Conservation (phyloP, 495 filamentous ascomycete genomes). For the Hyaloscypha finlandica region DNA sequence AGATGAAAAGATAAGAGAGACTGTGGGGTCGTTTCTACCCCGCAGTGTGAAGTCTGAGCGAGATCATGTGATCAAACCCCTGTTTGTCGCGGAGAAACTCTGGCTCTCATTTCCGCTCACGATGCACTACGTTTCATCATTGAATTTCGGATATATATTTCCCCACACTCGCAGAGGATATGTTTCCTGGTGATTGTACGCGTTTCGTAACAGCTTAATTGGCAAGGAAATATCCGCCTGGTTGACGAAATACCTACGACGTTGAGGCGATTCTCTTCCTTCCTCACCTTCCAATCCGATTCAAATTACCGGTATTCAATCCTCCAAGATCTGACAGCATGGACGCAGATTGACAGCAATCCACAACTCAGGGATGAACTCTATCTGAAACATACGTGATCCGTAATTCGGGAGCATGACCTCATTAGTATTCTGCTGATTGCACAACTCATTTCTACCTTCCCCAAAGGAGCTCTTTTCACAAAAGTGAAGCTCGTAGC, state of each 20-base stretch:
- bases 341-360: neutral
- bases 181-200: too few species aligned
- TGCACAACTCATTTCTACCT: neutral
- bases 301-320: neutral
- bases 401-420: neutral
- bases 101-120: neutral
- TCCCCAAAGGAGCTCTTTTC: neutral
- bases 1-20: too few species aligned
- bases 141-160: neutral
- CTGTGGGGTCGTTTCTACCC: too few species aligned
- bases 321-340: neutral
- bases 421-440: neutral
- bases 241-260: neutral
- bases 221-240: neutral
- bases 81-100: neutral
- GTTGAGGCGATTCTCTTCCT: neutral
- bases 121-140: neutral
- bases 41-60: too few species aligned
- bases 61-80: too few species aligned
- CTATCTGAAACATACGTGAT: neutral
- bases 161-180: neutral
- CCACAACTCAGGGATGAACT: neutral
- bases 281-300: neutral
- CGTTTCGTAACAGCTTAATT: neutral
- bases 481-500: neutral